Evolutionary conservation across 148 eudicot genomes (phyloP).

Genomic region (Rhododendron ferrugineum): DNA sequence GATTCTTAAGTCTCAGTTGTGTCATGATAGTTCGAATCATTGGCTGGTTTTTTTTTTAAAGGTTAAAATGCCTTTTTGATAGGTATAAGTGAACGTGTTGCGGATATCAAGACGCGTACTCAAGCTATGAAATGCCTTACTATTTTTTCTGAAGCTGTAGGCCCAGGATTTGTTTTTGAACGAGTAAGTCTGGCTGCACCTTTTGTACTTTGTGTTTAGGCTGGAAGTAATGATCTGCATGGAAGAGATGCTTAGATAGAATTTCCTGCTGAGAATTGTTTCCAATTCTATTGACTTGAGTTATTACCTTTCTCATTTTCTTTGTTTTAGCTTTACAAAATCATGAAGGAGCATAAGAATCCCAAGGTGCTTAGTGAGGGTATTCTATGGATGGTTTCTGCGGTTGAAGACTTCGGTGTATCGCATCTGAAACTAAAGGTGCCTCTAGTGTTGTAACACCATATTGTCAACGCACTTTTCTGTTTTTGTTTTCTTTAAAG

Average conservation of each 20-base stretch:
- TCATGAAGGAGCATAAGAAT: constrained; percentile 98
- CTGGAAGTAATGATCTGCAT: constrained; percentile 1
- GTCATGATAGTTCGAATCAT: background rate
- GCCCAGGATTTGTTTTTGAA: constrained; percentile 96
- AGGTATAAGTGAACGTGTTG: constrained; percentile 96
- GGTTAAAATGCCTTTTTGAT: constrained; percentile 12
- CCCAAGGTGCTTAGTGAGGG: constrained; percentile 99
- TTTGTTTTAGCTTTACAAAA: constrained; percentile 60
- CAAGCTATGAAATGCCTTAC: constrained; percentile 97
- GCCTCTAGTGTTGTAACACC: background rate
- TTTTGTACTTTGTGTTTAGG: background rate
- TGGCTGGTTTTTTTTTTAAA: background rate
- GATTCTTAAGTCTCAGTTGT: background rate
- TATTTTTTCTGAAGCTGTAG: constrained; percentile 78
- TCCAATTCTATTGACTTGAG: background rate
- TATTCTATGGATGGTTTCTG: constrained; percentile 89
- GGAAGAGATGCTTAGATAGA: background rate
- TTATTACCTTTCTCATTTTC: background rate
- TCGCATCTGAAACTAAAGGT: constrained; percentile 88
- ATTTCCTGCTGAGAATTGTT: background rate
- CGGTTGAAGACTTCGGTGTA: constrained; percentile 93
- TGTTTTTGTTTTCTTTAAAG: background rate
- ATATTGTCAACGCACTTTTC: background rate
- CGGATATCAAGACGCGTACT: constrained; percentile 91
- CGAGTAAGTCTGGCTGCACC: constrained; percentile 47